Conservation (phyloP, 495 filamentous ascomycete species). For the Penicillium atrosanguineum region DNA sequence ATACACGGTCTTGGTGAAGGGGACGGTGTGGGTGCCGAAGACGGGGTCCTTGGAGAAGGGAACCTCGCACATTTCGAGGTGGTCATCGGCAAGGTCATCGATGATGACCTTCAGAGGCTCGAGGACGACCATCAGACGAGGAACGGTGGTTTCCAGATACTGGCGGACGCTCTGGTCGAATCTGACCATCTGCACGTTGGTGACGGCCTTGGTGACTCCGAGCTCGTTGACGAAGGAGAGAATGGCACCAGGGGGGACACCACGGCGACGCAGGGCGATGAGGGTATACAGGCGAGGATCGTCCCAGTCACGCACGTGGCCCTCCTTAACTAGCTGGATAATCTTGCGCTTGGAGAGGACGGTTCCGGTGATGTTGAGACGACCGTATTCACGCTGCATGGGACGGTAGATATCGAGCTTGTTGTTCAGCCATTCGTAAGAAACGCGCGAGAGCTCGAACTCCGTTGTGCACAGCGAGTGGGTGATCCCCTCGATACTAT, state of each 20-base stretch:
- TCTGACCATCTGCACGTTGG: constrained; percentile 67
- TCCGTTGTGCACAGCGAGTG: constrained; percentile 89
- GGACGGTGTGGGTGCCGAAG: constrained; percentile 53
- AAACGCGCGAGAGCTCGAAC: constrained; percentile 70
- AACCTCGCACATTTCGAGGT: constrained; percentile 58
- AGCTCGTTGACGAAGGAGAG: constrained; percentile 85
- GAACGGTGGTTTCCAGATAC: constrained; percentile 81
- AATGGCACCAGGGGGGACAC: constrained; percentile 83
- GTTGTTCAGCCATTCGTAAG: constrained; percentile 86
- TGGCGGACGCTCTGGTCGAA: constrained; percentile 78
- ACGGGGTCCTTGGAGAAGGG: constrained; percentile 63
- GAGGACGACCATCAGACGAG: constrained; percentile 76
- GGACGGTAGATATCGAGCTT: constrained; percentile 74
- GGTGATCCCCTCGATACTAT: constrained; percentile 83
- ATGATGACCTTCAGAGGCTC: constrained; percentile 71
- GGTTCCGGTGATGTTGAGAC: constrained; percentile 76
- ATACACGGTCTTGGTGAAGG: constrained; percentile 82
- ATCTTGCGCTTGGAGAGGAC: constrained; percentile 84
- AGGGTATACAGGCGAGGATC: constrained; percentile 87
- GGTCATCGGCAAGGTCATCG: constrained; percentile 68
- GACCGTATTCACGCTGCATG: constrained; percentile 79
- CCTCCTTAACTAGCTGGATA: constrained; percentile 67
- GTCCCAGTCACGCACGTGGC: constrained; percentile 79
- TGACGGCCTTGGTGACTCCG: constrained; percentile 75
- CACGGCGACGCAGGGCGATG: constrained; percentile 77